Evolutionary conservation across 2,329 filamentous ascomycete species (phyloP).

Genomic region (Beauveria sp.): DNA sequence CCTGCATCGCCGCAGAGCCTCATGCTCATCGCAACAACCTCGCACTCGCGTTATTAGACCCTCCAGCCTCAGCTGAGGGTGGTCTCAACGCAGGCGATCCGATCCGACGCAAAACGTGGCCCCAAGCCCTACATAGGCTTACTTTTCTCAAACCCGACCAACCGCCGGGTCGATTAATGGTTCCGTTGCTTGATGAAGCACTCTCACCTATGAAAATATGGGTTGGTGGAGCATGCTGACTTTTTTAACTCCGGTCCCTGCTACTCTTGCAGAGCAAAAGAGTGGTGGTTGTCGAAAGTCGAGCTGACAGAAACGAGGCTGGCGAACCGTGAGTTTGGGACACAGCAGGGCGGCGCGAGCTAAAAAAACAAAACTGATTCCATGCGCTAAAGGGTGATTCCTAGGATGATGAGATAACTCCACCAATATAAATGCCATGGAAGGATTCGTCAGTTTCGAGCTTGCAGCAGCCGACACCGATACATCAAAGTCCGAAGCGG

Average conservation of each 20-base stretch:
- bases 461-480: not conserved
- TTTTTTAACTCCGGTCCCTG: too few relatives aligned
- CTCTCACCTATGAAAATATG: too few relatives aligned
- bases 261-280: too few relatives aligned
- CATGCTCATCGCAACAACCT: not conserved
- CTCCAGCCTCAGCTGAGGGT: not conserved
- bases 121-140: too few relatives aligned
- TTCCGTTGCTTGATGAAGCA: too few relatives aligned
- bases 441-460: not conserved
- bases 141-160: too few relatives aligned
- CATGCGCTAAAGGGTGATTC: not conserved
- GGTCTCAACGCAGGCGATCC: too few relatives aligned
- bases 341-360: not conserved
- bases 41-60: not conserved
- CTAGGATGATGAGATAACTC: not conserved
- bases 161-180: too few relatives aligned
- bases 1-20: not conserved
- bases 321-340: not conserved
- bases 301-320: not conserved
- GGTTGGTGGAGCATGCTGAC: too few relatives aligned
- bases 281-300: too few relatives aligned
- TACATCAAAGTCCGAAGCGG: not conserved
- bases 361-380: too few relatives aligned
- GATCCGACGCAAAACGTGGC: too few relatives aligned
- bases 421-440: not conserved